A percentile compares a stretch with the other conserved stretches of the same genome.
Evolutionary conservation across 2,329 filamentous ascomycete genomes (phyloP).

Genomic region (Beauveria bassiana): DNA sequence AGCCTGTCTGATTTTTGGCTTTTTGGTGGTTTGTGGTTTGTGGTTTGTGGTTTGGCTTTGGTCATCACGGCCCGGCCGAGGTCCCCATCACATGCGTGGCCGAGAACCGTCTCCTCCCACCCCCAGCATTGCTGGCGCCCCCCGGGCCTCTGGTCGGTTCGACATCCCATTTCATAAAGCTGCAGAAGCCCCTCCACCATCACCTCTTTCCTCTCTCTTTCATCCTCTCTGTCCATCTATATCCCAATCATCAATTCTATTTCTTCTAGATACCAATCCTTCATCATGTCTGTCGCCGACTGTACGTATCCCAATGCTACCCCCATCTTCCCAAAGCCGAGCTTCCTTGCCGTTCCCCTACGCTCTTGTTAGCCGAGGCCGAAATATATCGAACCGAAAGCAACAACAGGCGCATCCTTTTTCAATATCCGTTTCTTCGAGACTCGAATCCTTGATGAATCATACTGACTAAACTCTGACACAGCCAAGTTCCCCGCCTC

Average conservation of each 20-base stretch:
- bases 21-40: not conserved
- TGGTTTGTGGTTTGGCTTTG: not conserved
- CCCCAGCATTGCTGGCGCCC: not conserved
- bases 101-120: not conserved
- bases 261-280: not conserved
- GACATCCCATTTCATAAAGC: slow-evolving; percentile 9
- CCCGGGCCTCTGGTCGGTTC: not conserved
- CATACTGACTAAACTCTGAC: not conserved
- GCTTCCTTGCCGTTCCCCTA: not conserved
- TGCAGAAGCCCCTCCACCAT: not conserved
- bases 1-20: not conserved
- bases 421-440: no score
- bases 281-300: slow-evolving; percentile 12
- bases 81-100: slow-evolving; percentile 25
- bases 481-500: slow-evolving; percentile 86
- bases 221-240: not conserved
- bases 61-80: slow-evolving; percentile 21
- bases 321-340: not conserved
- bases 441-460: not conserved
- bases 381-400: not conserved
- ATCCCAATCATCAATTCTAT: not conserved
- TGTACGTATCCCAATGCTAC: not conserved
- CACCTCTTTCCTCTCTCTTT: not conserved
- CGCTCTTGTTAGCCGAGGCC: not conserved
- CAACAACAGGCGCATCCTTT: not conserved